Conservation (phyloP, 257 asterid species). For the Plantago elongata region DNA sequence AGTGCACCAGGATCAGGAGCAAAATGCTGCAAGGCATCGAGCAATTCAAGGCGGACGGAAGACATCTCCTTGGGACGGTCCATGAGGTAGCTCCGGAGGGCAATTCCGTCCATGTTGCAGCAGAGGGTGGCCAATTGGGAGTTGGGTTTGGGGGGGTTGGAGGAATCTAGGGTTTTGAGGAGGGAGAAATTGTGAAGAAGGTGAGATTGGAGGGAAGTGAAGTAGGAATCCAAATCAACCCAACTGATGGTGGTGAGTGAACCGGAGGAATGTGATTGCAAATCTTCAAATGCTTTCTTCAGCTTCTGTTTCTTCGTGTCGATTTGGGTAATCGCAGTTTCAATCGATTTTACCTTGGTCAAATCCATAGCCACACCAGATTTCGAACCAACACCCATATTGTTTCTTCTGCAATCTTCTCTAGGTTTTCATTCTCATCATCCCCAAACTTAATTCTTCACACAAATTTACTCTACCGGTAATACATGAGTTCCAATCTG, state of each 20-base stretch:
- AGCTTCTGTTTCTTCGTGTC: conserved; percentile 38
- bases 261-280: conserved; percentile 34
- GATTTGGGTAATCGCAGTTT: conserved; percentile 31
- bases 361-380: conserved; percentile 22
- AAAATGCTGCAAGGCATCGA: conserved; percentile 45
- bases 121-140: conserved; percentile 44
- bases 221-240: conserved; percentile 47
- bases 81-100: conserved; percentile 37
- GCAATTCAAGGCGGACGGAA: conserved; percentile 43
- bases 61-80: conserved; percentile 47
- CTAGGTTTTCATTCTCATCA: too few species aligned
- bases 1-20: conserved; percentile 48
- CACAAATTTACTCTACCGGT: too few species aligned
- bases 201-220: conserved; percentile 38
- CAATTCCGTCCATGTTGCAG: conserved; percentile 52
- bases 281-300: conserved; percentile 32
- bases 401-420: too few species aligned
- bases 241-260: conserved; percentile 29
- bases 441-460: too few species aligned
- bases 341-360: conserved; percentile 29
- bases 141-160: conserved; percentile 19
- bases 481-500: too few species aligned
- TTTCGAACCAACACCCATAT: too few species aligned
- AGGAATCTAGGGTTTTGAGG: conserved; percentile 26
- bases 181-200: conserved; percentile 34